Evolutionary conservation across 2,329 filamentous ascomycete species (phyloP).

Genomic region (Phoma sp.): DNA sequence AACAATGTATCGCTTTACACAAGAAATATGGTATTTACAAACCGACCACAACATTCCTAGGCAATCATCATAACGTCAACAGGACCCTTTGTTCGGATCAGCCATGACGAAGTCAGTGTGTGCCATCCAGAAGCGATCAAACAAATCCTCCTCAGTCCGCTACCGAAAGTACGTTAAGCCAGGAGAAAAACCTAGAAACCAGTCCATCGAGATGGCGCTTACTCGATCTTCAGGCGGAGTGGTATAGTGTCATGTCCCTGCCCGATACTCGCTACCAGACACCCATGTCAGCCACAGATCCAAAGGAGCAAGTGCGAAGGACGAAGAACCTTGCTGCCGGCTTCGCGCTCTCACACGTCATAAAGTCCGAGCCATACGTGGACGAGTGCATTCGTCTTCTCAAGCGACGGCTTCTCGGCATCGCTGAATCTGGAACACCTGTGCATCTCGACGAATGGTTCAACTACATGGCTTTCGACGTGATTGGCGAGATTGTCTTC

Average conservation of each 20-base stretch:
- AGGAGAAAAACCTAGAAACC: too few species aligned
- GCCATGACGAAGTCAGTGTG: slow-evolving; percentile 54
- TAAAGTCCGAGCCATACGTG: slow-evolving; percentile 13
- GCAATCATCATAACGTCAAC: background rate
- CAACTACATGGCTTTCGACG: slow-evolving; percentile 48
- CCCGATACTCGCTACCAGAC: slow-evolving; percentile 52
- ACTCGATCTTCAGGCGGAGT: slow-evolving; percentile 26
- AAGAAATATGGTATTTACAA: background rate
- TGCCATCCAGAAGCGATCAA: slow-evolving; percentile 51
- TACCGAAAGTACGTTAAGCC: slow-evolving; percentile 38
- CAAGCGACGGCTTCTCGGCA: slow-evolving; percentile 12
- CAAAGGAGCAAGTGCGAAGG: slow-evolving; percentile 41
- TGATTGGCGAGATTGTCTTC: slow-evolving; percentile 48
- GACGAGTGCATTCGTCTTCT: slow-evolving; percentile 34
- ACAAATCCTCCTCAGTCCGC: slow-evolving; percentile 43
- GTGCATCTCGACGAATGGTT: slow-evolving; percentile 45
- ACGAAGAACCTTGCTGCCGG: slow-evolving; percentile 20
- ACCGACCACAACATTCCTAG: too few species aligned
- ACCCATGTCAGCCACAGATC: slow-evolving; percentile 50
- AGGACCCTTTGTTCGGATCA: slow-evolving; percentile 51
- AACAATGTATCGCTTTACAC: slow-evolving; percentile 1
- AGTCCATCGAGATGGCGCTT: background rate
- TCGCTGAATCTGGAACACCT: slow-evolving; percentile 33
- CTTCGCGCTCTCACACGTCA: slow-evolving; percentile 37
- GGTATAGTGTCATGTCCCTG: slow-evolving; percentile 47